Evolutionary conservation across 2,329 filamentous ascomycete species (phyloP), one percentile per base, ranked within the genome.

Genomic region (Nemania sp.): DNA sequence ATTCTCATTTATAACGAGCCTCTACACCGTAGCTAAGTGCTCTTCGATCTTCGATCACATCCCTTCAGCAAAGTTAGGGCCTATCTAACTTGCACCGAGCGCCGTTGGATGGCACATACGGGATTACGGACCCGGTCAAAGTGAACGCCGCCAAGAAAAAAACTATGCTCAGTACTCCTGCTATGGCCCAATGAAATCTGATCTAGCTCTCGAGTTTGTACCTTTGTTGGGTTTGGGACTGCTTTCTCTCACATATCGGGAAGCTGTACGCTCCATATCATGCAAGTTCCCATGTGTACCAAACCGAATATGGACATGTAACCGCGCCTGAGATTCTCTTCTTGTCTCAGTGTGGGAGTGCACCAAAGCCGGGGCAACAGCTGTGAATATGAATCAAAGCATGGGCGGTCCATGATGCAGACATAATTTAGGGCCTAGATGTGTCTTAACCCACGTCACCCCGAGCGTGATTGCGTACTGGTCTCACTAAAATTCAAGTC

Each of bases 201-300:
- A 49, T 37, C 31, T 26, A 54, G 30, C 51, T 47, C 51, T 23
- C 24, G 23, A 6, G 7, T 46, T 17, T 12, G 28, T 17, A 15
- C 8, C 28, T 20, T 30, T 39, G 28, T 48, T 22, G 40, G 19
- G 31, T 42, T 28, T 40, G n/a, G n/a, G 12, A 33, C 17, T 15
- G 31, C n/a, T 14, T 28, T 15, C 42, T 36, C 3, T 41, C 30
- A 31, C 51, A 46, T 12, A 26, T 20, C 17, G 20, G 41, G 30
- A 52, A 49, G 43, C 52, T 20, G 30, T 40, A 56, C 55, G 31
- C 20, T 28, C 24, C 23, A 30, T 9, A 44, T 41, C 8, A 15
- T 36, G 31, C 46, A 23, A 11, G 15, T 23, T 39, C 20, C 33
- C 24, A 54, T 34, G 17, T 41, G 28, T n/a, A 24, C 37, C 36